Evolutionary conservation across 345 rosid species (phyloP), one percentile per base, ranked within the genome.

Genomic region (Laguncularia racemosa): DNA sequence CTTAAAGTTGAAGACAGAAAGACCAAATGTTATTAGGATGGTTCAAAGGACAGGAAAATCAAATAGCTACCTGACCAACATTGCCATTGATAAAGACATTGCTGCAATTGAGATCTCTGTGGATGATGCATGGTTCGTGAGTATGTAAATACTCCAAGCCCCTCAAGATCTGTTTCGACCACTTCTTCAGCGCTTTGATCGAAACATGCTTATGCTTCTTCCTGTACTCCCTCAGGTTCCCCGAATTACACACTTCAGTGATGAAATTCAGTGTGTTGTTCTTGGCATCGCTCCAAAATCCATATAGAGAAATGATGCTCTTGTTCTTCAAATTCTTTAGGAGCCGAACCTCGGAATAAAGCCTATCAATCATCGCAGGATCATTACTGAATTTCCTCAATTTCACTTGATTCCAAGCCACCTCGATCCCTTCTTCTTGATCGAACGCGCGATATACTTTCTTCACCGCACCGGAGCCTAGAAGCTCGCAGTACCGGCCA

Each of bases 61-160:
- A 33, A 33, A 33, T 38, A 9, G 54, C 43, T 68, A 85, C 93
- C 91, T 86, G 90, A 18, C 97, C 97, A 5, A 57, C 73, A 75
- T 90, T 87, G 2, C 97, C 97, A 61, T 87, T 90, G 72, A 90
- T 82, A 58, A 90, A 81, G 60, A 90, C 73, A 52, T 90, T 90
- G 81, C 95, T 87, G 69, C 97, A 90, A 60, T 90, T 90, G 64
- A 90, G 86, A 69, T 90, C 97, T 67, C 97, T 77, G n/a, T 90
- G 97, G 50, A 87, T 87, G 67, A 90, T 68, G 44, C 95, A 87
- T 40, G 97, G 97, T 51, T 90, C 89, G 15, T 81, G 89, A 0
- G 84, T 80, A 57, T 87, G 97, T 74, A 87, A 71, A 62, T 87
- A 85, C 48, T 83, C 67, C 84, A 90, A 70, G 7, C 95, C 97